Evolutionary conservation across 192 early-diverging fungal species (phyloP).

Genomic region (Coemansia sp.): DNA sequence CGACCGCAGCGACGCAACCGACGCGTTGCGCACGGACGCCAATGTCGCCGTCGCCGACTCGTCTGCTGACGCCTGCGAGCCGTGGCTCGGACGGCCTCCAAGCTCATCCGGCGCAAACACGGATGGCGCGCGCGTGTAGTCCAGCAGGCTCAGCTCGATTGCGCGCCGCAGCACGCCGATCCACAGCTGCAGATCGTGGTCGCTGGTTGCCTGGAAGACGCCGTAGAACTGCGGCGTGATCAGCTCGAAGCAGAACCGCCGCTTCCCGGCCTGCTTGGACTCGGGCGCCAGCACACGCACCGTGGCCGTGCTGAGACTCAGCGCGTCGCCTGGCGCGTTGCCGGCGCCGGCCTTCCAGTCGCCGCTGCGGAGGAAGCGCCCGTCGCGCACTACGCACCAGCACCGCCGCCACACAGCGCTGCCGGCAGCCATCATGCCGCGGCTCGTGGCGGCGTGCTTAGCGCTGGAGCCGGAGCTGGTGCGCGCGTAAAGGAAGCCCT

Average conservation of each 20-base stretch:
- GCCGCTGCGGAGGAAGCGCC: constrained; percentile 24
- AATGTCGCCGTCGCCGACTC: constrained; percentile 19
- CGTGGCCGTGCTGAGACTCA: constrained; percentile 36
- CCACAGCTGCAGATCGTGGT: constrained; percentile 69
- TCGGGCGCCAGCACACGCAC: constrained; percentile 38
- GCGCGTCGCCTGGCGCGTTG: constrained; percentile 19
- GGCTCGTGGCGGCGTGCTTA: constrained; percentile 12
- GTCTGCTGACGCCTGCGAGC: constrained; percentile 27
- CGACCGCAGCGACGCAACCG: constrained; percentile 10
- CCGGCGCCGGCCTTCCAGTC: constrained; percentile 9
- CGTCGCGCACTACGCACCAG: constrained; percentile 48
- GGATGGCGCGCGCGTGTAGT: constrained; percentile 7
- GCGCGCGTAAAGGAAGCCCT: constrained; percentile 46
- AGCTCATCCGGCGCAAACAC: constrained; percentile 3
- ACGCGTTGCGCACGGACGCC: constrained; percentile 20
- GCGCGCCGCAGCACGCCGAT: constrained; percentile 58
- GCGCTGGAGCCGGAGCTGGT: constrained; percentile 8
- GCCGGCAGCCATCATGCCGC: constrained; percentile 24
- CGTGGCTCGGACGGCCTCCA: constrained; percentile 14
- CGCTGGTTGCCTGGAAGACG: constrained; percentile 73
- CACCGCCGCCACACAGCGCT: constrained; percentile 43
- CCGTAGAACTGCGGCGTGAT: constrained; percentile 73
- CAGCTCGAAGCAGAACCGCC: constrained; percentile 79
- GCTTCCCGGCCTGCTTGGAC: constrained; percentile 29
- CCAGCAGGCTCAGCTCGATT: constrained; percentile 45